Evolutionary conservation across 1,139 yeast species (phyloP).

Genomic region (Saccharomyces pastorianus): DNA sequence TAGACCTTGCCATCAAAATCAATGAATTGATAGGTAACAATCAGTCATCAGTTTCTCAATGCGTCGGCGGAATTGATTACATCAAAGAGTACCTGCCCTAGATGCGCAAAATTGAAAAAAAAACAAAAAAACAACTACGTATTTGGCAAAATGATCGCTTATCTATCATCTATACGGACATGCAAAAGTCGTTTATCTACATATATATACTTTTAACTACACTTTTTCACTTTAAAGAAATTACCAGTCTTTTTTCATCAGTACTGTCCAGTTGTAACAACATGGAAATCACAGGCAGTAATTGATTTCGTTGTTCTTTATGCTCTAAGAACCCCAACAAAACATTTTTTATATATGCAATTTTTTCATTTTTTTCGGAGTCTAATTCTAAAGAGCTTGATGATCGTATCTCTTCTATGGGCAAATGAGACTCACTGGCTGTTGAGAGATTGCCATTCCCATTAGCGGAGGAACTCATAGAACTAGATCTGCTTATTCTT

Average conservation of each 20-base stretch:
- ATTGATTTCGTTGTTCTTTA: slow-evolving; percentile 77
- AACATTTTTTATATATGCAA: slow-evolving; percentile 81
- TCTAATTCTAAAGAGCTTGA: slow-evolving; percentile 16
- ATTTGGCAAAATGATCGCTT: background rate
- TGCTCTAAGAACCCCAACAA: slow-evolving; percentile 83
- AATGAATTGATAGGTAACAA: slow-evolving; percentile 43
- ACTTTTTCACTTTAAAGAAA: slow-evolving; percentile 43
- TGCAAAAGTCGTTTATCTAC: background rate
- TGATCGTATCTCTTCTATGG: slow-evolving; percentile 8
- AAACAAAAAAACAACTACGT: too few relatives aligned
- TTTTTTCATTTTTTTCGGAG: slow-evolving; percentile 35
- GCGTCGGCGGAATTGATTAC: slow-evolving; percentile 55
- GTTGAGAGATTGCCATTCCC: slow-evolving; percentile 2
- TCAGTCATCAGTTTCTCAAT: slow-evolving; percentile 75
- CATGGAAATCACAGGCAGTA: slow-evolving; percentile 78
- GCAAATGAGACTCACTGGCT: slow-evolving; percentile 6
- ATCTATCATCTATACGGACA: background rate
- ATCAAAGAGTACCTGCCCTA: slow-evolving; percentile 17
- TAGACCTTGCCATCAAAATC: slow-evolving; percentile 57
- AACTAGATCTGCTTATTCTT: slow-evolving; percentile 23
- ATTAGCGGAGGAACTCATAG: slow-evolving; percentile 15
- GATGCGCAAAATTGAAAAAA: too few relatives aligned
- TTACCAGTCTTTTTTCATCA: slow-evolving; percentile 64
- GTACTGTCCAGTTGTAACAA: slow-evolving; percentile 57
- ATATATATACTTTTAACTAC: background rate